These are phyloP conservation scores for Diphasiastrum complanatum DNA, from an alignment of 83 land plant genomes.

Conservation along the genomic window DNA sequence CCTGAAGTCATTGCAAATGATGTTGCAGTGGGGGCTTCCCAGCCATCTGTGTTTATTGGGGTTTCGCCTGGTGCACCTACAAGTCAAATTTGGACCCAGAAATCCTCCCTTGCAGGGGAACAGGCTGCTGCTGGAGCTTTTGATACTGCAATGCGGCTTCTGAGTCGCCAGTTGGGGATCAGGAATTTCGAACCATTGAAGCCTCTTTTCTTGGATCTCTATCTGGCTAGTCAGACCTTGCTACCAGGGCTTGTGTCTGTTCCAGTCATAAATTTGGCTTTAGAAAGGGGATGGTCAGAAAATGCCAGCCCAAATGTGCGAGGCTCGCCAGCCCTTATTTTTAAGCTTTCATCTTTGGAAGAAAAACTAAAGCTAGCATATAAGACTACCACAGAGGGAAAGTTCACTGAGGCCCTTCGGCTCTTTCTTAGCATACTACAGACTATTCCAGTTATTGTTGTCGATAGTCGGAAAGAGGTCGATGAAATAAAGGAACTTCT, in stretches of 20 bases:
- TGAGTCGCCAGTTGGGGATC: conserved; percentile 56
- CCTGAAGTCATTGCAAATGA: conserved; percentile 37
- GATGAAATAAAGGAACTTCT: conserved; percentile 70
- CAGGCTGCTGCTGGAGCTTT: conserved; percentile 73
- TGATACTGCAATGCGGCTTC: conserved; percentile 60
- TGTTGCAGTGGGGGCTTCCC: conserved; percentile 23
- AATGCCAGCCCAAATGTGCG: conserved; percentile 38
- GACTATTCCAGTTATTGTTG: conserved; percentile 62
- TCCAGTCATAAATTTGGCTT: conserved; percentile 40
- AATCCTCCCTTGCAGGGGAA: conserved; percentile 61
- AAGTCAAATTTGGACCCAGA: conserved; percentile 51
- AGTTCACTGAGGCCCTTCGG: conserved; percentile 55
- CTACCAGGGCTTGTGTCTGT: conserved; percentile 35
- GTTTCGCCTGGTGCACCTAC: conserved; percentile 54
- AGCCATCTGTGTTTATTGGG: conserved; percentile 37
- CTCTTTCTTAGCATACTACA: conserved; percentile 52
- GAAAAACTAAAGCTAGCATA: conserved; percentile 53
- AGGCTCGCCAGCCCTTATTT: conserved; percentile 53
- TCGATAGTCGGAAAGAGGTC: conserved; percentile 60
- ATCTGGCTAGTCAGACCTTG: conserved; percentile 49
- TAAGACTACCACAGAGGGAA: conserved; percentile 60
- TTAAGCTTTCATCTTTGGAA: conserved; percentile 45
- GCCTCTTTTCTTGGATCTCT: conserved; percentile 43
- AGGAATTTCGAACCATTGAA: conserved; percentile 48
- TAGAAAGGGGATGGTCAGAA: conserved; percentile 59